A percentile compares a stretch with the other conserved stretches of the same genome.
These are phyloP conservation scores for Basidioascus undulatus DNA, from an alignment of 768 basidiomycete genomes.

Conservation along the genomic window DNA sequence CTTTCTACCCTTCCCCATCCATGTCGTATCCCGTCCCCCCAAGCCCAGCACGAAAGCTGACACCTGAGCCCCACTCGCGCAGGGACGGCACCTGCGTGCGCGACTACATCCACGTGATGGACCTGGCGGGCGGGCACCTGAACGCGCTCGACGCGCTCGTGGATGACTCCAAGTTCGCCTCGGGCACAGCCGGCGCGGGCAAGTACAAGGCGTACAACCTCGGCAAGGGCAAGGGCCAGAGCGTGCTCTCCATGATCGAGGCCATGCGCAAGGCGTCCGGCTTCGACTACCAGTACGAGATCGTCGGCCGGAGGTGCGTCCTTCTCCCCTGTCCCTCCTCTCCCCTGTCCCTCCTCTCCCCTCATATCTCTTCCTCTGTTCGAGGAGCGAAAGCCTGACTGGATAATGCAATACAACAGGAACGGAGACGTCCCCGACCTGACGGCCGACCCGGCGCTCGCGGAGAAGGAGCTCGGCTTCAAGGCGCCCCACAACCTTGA, in stretches of 20 bases:
- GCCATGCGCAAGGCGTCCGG: slow-evolving; percentile 85
- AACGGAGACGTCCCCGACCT: slow-evolving; percentile 89
- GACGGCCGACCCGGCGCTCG: slow-evolving; percentile 75
- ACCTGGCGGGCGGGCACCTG: slow-evolving; percentile 81
- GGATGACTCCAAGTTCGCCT: slow-evolving; percentile 23
- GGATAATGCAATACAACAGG: no score
- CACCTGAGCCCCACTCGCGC: no score
- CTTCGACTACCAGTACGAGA: slow-evolving; percentile 64
- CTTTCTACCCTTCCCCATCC: not conserved
- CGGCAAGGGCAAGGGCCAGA: slow-evolving; percentile 74
- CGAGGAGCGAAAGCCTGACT: no score
- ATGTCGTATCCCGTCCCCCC: not conserved
- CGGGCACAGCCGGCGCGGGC: slow-evolving; percentile 16
- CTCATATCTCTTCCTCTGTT: not conserved
- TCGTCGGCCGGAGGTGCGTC: slow-evolving; percentile 68
- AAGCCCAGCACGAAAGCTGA: no score
- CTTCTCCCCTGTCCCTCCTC: not conserved
- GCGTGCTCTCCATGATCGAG: slow-evolving; percentile 67
- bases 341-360: not conserved
- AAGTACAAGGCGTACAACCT: slow-evolving; percentile 86
- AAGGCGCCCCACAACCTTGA: slow-evolving; percentile 54
- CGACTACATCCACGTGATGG: slow-evolving; percentile 80
- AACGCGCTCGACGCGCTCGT: slow-evolving; percentile 65
- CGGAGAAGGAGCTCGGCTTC: slow-evolving; percentile 83
- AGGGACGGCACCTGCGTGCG: slow-evolving; percentile 96